Base-by-base conservation (phyloP, 352 stramenopile genomes). In the Globisporangium alternatum region DNA sequence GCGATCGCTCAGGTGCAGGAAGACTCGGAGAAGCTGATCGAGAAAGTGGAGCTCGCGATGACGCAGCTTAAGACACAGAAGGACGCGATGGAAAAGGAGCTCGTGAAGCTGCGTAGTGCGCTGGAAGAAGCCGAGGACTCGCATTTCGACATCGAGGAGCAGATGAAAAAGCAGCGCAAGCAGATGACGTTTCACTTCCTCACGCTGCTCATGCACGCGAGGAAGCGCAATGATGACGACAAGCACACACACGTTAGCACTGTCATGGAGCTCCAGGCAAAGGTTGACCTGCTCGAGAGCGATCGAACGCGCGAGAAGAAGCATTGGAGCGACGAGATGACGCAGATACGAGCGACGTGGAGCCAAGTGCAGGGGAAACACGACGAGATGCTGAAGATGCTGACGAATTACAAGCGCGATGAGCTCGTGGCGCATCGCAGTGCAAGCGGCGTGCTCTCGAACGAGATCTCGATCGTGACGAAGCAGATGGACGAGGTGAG, bases 321-420 rank as follows among this genome's bases (percentile, higher is more conserved):
- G 31, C 63, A 75, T 5, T 78, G 71, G 69, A 62, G 65, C 43
- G 21, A 74, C 0, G 68, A 84, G 52, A 9, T 74, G 13, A 47
- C 28, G 0, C 66, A 74, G 44, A 66, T 86, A 22, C 67, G 60
- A 6, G 69, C 71, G 9, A 68, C 65, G 5, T 88, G 75, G 76
- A 49, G 54, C 5, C 54, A 70, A 65, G 17, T 86, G 0, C 71
- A 80, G 41, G 60, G 63, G 3, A 73, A 81, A 13, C 81, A 89
- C 49, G 53, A 67, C 3, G 74, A 88, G 19, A 91, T 95, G 84
- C 66, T 75, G 6, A 73, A 90, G 53, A 92, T 80, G 0, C 67
- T 95, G 56, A 90, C 83, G 3, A 90, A 78, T 35, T 93, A 92
- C 83, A 91, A 92, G 52, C 82, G 84, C 21, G 86, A 92, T 55